phyloP scores from a whole-genome alignment of 2,329 filamentous ascomycete species.

The Cladobotryum mycophilum region DNA sequence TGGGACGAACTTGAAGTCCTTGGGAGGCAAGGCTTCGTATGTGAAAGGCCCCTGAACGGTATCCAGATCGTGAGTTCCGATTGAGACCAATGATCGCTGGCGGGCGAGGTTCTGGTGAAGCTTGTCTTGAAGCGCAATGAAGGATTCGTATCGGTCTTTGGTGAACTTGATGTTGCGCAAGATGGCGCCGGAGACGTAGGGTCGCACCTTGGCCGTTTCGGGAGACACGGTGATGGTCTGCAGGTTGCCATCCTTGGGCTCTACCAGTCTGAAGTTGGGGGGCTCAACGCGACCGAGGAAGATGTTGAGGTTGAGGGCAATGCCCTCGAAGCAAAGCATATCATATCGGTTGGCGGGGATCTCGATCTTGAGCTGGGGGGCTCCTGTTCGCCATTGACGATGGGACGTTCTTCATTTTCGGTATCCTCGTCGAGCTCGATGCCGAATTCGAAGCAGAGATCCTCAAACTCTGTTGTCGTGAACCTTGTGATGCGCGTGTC shows the following conservation, averaged over 20 bases:
- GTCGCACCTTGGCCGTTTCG: conserved; percentile 70
- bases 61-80: conserved; percentile 94
- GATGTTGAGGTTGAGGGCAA: conserved; percentile 91
- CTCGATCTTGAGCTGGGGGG: conserved; percentile 93
- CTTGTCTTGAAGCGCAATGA: conserved; percentile 97
- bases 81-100: conserved; percentile 88
- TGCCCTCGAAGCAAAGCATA: conserved; percentile 96
- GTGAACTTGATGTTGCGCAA: conserved; percentile 89
- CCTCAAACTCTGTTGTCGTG: conserved; percentile 91
- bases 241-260: conserved; percentile 65
- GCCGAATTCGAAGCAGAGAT: conserved; percentile 96
- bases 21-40: conserved; percentile 87
- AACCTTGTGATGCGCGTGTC: conserved; percentile 45
- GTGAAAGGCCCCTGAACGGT: conserved; percentile 92
- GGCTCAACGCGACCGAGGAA: conserved; percentile 72
- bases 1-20: conserved; percentile 84
- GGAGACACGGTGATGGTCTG: conserved; percentile 76
- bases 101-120: conserved; percentile 93
- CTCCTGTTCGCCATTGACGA: conserved; percentile 74
- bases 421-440: conserved; percentile 98
- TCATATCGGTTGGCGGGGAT: conserved; percentile 93
- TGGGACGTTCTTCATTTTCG: conserved; percentile 64
- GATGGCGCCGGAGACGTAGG: conserved; percentile 83
- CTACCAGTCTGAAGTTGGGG: conserved; percentile 72
- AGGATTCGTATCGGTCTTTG: conserved; percentile 86